phyloP scores from a whole-genome alignment of 129 eudicot genomes.

The Lactuca saligna region DNA sequence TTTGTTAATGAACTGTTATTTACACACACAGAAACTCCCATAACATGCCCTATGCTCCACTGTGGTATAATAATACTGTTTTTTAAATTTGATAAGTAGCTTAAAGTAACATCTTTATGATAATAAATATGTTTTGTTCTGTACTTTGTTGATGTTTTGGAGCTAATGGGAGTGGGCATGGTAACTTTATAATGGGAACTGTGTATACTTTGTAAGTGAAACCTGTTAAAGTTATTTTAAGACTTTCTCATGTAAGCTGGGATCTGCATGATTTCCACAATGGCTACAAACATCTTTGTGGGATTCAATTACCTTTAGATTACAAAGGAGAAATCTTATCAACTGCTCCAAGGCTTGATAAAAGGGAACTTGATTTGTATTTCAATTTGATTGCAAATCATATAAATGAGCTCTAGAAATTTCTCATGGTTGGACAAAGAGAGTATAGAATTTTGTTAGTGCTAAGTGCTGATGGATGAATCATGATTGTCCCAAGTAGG shows the following conservation, averaged over 20 bases:
- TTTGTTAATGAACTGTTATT: conserved; percentile 3
- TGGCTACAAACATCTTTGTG: no score
- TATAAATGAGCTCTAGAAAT: background rate
- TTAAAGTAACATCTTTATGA: conserved; percentile 15
- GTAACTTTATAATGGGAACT: conserved; percentile 16
- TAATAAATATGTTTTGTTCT: conserved; percentile 12
- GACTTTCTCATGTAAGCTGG: background rate
- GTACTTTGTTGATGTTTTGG: conserved; percentile 2
- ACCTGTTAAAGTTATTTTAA: conserved; percentile 14
- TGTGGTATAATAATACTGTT: background rate
- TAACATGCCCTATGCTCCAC: conserved; percentile 8
- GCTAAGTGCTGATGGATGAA: background rate
- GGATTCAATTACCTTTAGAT: no score
- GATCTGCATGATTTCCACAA: background rate
- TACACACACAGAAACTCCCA: background rate
- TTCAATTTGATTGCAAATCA: background rate
- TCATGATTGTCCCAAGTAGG: background rate
- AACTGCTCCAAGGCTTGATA: background rate
- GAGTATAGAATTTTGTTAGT: background rate
- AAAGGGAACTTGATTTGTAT: background rate
- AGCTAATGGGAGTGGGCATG: conserved; percentile 10
- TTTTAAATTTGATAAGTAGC: conserved; percentile 13
- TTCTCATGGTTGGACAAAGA: conserved; percentile 1
- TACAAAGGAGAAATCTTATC: background rate
- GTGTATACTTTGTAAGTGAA: conserved; percentile 17